Base-by-base conservation (phyloP, 257 asterid genomes). In the Nicotiana benthamiana region DNA sequence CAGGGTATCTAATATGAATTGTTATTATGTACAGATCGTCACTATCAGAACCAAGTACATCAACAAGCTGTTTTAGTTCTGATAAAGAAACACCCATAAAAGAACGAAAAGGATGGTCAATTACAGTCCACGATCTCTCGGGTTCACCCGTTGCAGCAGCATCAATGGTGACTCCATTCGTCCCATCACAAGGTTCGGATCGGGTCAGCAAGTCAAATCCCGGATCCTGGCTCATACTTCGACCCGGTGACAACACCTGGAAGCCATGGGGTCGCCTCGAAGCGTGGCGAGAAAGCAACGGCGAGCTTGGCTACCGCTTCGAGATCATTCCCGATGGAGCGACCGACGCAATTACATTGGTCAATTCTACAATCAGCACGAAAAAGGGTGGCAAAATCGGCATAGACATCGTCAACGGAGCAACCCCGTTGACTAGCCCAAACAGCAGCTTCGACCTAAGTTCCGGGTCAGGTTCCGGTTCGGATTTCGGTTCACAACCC, bases 181-280 rank as follows among this genome's bases (percentile, higher is more conserved):
- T 96, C 4, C 95, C 99, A 16, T 96, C 99, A 1, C 94, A 93
- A 0, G 97, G 95, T 8, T 79, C 96, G 1, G 86, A 96, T 20
- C 75, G 90, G 11, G 99, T 96, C 80, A 91, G 97, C 77, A 79
- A 86, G 61, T 91, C 99, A 30, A 96, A 94, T 61, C 99, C 99
- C 0, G 99, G 99, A 2, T 98, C 98, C 1, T 96, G 99, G 98
- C 97, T 96, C 67, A 94, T 96, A 22, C 98, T 96, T 79, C 89
- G 97, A 0, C 97, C 98, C 13, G 97, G 94, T 28, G 89, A 90
- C 18, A 85, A 88, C 80, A 94, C 98, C 1, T 96, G 98, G 98
- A 87, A 85, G 86, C 99, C 99, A 0, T 96, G 99, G 99, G 99
- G 98, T 51, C 94, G 97, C 11, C 95, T 96, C 3, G 98, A 96